These are phyloP conservation scores for Pisolithus albus DNA, from an alignment of 768 basidiomycete genomes.

Conservation along the genomic window DNA sequence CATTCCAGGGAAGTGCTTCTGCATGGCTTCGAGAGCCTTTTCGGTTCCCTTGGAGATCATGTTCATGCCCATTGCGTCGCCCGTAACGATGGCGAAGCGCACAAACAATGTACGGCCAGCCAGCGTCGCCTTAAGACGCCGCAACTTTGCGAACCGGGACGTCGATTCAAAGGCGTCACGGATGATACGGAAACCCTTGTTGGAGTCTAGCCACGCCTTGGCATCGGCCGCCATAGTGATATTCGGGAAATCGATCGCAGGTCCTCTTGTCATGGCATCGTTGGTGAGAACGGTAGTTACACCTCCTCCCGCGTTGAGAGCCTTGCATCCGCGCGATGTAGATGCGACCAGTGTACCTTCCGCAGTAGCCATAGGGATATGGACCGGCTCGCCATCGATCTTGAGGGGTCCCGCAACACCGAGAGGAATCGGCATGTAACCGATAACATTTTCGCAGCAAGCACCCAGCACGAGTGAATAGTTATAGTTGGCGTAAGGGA, in stretches of 20 bases:
- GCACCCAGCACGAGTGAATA: constrained; percentile 92
- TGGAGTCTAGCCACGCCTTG: constrained; percentile 80
- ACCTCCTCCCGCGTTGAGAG: constrained; percentile 92
- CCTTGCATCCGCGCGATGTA: constrained; percentile 95
- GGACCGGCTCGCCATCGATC: constrained; percentile 77
- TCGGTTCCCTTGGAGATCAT: constrained; percentile 99
- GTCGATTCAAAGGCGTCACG: constrained; percentile 93
- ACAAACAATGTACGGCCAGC: constrained; percentile 93
- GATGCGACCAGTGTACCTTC: constrained; percentile 98
- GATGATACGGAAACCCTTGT: constrained; percentile 69
- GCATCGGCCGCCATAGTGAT: constrained; percentile 75
- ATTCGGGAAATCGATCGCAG: constrained; percentile 93
- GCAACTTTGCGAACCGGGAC: constrained; percentile 84
- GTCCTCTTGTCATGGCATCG: constrained; percentile 97
- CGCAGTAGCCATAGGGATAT: constrained; percentile 99
- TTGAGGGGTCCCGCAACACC: constrained; percentile 95
- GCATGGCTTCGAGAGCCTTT: constrained; percentile 82
- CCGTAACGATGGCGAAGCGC: constrained; percentile 89
- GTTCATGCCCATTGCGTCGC: constrained; percentile 99
- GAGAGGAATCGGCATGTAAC: constrained; percentile 92
- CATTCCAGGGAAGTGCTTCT: constrained; percentile 84
- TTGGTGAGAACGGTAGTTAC: constrained; percentile 90
- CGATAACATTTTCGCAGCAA: constrained; percentile 98
- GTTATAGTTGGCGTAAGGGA: constrained; percentile 84
- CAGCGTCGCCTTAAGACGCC: constrained; percentile 79